Evolutionary conservation across 1,284 basidiomycete genomes (phyloP).

Genomic region (Irpex sp.): DNA sequence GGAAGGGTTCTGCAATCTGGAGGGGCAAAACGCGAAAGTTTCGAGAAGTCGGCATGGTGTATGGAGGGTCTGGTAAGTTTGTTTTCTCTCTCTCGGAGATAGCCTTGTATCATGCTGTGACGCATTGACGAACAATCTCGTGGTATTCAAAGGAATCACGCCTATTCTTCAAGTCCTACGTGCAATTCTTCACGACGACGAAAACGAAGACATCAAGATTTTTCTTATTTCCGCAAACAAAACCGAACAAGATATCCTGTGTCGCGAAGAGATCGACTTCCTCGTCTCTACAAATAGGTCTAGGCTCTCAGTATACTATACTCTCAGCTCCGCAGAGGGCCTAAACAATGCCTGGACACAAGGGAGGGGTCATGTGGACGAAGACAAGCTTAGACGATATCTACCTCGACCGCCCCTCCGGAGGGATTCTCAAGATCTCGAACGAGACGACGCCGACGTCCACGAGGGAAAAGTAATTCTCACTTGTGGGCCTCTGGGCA

Average conservation of each 20-base stretch:
- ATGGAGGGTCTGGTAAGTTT: constrained; percentile 48
- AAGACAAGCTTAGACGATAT: constrained; percentile 35
- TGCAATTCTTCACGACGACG: constrained; percentile 41
- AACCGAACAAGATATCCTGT: constrained; percentile 50
- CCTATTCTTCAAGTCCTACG: constrained; percentile 57
- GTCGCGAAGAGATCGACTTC: constrained; percentile 46
- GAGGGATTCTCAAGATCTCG: neutral
- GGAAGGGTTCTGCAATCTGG: constrained; percentile 38
- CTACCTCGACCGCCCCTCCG: constrained; percentile 32
- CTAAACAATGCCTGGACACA: constrained; percentile 37
- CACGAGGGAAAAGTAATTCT: constrained; percentile 37
- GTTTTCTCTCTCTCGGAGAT: neutral
- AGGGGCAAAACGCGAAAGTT: constrained; percentile 35
- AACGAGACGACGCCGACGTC: constrained; percentile 12
- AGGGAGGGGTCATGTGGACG: constrained; percentile 41
- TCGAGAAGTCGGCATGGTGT: constrained; percentile 53
- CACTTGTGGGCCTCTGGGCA: constrained; percentile 51
- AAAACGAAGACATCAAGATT: constrained; percentile 37
- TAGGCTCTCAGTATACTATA: constrained; percentile 46
- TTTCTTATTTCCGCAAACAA: constrained; percentile 55
- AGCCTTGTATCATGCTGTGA: neutral
- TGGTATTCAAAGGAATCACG: constrained; percentile 43
- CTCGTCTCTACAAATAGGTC: constrained; percentile 29
- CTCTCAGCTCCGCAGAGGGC: constrained; percentile 28
- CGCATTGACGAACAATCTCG: neutral